A percentile compares a stretch with the other conserved stretches of the same genome.
These are phyloP conservation scores for Spergularia marina DNA, from an alignment of 148 eudicot genomes.

Conservation along the genomic window DNA sequence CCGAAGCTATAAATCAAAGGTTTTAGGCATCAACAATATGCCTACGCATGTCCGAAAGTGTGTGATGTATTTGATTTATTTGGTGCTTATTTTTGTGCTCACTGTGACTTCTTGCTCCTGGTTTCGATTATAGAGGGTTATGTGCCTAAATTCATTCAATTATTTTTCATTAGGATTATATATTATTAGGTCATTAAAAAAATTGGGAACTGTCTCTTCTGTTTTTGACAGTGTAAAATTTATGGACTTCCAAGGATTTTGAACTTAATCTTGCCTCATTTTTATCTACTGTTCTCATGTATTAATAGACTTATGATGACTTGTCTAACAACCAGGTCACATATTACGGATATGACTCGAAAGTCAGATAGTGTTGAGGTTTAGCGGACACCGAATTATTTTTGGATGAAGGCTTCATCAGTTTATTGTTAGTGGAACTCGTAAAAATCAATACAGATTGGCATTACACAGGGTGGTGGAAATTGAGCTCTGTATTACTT, in stretches of 20 bases:
- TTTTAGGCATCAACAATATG: background rate
- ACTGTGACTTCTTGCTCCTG: background rate
- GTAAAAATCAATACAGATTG: no score
- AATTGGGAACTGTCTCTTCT: background rate
- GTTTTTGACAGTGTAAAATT: background rate
- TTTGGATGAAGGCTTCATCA: background rate
- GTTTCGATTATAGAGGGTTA: background rate
- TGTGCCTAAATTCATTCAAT: background rate
- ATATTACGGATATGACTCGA: constrained; percentile 3
- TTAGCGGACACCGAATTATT: background rate
- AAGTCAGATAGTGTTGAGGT: background rate
- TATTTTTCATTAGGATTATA: background rate
- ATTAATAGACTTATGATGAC: no score
- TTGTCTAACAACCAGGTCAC: background rate
- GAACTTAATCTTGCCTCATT: no score
- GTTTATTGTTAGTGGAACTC: background rate
- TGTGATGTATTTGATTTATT: background rate
- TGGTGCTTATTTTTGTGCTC: background rate
- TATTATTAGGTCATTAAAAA: background rate
- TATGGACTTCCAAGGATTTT: no score
- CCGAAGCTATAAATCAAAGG: background rate
- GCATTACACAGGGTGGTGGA: background rate
- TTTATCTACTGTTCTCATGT: no score
- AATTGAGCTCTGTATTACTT: background rate
- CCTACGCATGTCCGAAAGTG: background rate